phyloP scores from a whole-genome alignment of 2,329 filamentous ascomycete genomes.

The Didymella arachidicola region DNA sequence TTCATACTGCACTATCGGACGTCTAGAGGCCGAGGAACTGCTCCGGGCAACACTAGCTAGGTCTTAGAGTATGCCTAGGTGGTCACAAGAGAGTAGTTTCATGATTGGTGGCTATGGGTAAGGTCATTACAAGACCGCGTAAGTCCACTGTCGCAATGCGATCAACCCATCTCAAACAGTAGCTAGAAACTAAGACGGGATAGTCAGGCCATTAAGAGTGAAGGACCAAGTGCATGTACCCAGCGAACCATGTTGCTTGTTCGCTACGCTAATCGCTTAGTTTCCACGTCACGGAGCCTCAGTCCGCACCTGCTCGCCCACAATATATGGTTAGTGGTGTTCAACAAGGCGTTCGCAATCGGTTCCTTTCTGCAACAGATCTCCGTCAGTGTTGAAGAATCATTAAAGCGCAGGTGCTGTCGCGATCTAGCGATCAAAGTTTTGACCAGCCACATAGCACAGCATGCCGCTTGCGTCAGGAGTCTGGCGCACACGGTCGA shows the following conservation, averaged over 20 bases:
- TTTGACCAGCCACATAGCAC: neutral
- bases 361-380: neutral
- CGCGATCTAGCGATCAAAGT: neutral
- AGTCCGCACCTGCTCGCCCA: conserved; percentile 14
- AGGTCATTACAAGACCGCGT: neutral
- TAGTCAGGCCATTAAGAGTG: neutral
- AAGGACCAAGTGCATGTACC: neutral
- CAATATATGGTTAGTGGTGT: neutral
- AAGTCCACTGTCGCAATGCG: neutral
- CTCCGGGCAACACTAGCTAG: neutral
- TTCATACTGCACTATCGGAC: neutral
- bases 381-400: neutral
- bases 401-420: neutral
- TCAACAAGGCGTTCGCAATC: conserved; percentile 5
- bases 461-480: neutral
- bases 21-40: neutral
- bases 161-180: conserved; percentile 8
- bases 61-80: neutral
- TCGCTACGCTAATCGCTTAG: conserved; percentile 7
- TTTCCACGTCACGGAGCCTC: neutral
- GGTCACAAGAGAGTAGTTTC: neutral
- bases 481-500: neutral
- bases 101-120: neutral
- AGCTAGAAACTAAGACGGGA: conserved; percentile 6
- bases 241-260: conserved; percentile 1